These are phyloP conservation scores for Solanum microdontum DNA, from an alignment of 257 asterid species.

Conservation along the genomic window DNA sequence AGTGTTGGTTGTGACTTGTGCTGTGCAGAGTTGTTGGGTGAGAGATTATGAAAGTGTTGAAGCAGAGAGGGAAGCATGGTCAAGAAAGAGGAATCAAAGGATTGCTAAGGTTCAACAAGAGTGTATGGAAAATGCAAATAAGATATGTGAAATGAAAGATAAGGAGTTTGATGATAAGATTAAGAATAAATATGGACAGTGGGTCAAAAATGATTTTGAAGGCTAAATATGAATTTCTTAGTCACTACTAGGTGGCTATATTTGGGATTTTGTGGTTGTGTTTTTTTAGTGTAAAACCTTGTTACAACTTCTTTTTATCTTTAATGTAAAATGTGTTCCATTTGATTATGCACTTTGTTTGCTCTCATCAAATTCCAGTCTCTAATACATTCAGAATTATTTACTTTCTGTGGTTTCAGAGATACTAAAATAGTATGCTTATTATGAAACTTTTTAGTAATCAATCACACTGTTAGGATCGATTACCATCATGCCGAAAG, in stretches of 20 bases:
- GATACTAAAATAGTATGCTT: background rate
- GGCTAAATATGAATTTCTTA: background rate
- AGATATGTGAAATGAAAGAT: constrained; percentile 27
- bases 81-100: constrained; percentile 32
- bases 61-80: constrained; percentile 38
- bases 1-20: constrained; percentile 37
- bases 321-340: background rate
- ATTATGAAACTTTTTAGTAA: too few relatives aligned
- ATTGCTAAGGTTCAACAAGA: constrained; percentile 45
- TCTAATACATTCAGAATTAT: background rate
- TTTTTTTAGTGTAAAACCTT: background rate
- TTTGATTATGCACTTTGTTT: background rate
- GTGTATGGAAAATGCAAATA: constrained; percentile 26
- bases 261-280: background rate
- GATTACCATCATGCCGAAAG: too few relatives aligned
- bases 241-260: constrained; percentile 24
- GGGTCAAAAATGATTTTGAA: constrained; percentile 25
- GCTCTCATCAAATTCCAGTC: background rate
- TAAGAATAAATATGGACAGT: constrained; percentile 47
- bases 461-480: too few relatives aligned
- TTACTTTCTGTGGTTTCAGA: background rate
- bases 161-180: constrained; percentile 49
- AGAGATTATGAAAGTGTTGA: constrained; percentile 44
- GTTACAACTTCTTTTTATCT: background rate
- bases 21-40: constrained; percentile 45